These are phyloP conservation scores for Aspergillus terreus DNA, from an alignment of 2,329 filamentous ascomycete genomes.

Conservation along the genomic window DNA sequence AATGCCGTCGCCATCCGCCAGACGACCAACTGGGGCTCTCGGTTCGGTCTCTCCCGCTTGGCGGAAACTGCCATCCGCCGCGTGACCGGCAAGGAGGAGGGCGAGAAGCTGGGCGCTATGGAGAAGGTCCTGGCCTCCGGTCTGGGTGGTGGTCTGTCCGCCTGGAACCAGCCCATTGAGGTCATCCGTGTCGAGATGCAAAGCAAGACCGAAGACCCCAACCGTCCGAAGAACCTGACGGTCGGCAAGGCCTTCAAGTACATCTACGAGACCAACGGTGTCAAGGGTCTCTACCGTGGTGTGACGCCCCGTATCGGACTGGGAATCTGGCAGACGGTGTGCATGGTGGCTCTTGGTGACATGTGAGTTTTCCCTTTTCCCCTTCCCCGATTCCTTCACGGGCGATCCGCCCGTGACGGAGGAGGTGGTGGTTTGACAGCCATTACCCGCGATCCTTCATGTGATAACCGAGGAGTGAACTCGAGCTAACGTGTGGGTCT, in stretches of 20 bases:
- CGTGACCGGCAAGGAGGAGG: conserved; percentile 71
- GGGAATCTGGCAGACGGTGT: conserved; percentile 98
- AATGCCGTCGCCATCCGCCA: conserved; percentile 98
- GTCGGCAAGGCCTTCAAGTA: conserved; percentile 78
- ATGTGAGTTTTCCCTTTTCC: conserved; percentile 61
- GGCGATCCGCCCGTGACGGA: neutral
- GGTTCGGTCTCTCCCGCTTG: conserved; percentile 89
- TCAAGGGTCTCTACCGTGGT: conserved; percentile 92
- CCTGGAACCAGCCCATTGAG: conserved; percentile 99
- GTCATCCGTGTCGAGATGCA: conserved; percentile 99
- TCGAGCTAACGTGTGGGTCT: conserved; percentile 28
- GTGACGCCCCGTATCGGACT: conserved; percentile 91
- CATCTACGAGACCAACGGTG: conserved; percentile 84
- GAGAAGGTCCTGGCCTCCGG: conserved; percentile 89
- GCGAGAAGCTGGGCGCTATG: conserved; percentile 68
- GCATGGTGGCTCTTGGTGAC: conserved; percentile 98
- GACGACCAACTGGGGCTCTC: conserved; percentile 98
- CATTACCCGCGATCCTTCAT: conserved; percentile 15
- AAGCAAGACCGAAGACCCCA: conserved; percentile 96
- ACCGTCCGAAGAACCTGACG: conserved; percentile 98
- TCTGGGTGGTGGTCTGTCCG: conserved; percentile 87
- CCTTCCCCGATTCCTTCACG: neutral
- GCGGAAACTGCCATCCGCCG: conserved; percentile 84
- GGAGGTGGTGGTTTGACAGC: neutral
- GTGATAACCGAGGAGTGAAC: conserved; percentile 22